phyloP scores from a whole-genome alignment of 2,329 filamentous ascomycete species.

The Sporothrix schenckii region DNA sequence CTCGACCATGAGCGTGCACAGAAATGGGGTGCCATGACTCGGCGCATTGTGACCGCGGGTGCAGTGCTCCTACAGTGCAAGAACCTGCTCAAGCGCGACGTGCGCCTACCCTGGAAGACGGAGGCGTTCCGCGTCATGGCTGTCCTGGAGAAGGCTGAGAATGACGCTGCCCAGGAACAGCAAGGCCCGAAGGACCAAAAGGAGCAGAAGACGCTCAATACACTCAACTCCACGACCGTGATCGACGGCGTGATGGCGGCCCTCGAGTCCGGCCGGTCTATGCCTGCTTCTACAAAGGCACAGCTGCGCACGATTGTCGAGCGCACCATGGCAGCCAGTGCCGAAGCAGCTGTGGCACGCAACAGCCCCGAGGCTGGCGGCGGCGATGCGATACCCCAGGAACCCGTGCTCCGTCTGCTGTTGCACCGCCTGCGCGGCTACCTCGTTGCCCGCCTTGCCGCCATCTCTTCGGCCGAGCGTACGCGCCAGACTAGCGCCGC shows the following conservation, averaged over 20 bases:
- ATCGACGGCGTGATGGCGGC: conserved; percentile 65
- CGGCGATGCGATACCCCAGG: conserved; percentile 49
- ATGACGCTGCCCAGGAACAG: conserved; percentile 43
- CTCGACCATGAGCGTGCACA: conserved; percentile 68
- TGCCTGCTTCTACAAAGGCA: conserved; percentile 63
- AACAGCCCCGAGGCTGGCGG: conserved; percentile 35
- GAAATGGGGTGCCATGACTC: conserved; percentile 58
- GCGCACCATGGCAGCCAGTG: conserved; percentile 57
- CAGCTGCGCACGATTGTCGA: conserved; percentile 62
- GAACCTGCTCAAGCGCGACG: conserved; percentile 79
- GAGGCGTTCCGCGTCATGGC: conserved; percentile 72
- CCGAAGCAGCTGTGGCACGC: conserved; percentile 47
- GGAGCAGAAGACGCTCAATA: neutral
- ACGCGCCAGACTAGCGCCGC: conserved; percentile 69
- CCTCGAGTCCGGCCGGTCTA: conserved; percentile 64
- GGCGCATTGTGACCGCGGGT: conserved; percentile 71
- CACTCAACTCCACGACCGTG: conserved; percentile 43
- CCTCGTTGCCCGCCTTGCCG: conserved; percentile 65
- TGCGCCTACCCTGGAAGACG: conserved; percentile 74
- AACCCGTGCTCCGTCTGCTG: conserved; percentile 66
- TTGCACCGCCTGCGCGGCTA: conserved; percentile 69
- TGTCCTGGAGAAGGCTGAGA: conserved; percentile 60
- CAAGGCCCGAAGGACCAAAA: conserved; percentile 34
- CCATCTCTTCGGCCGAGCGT: conserved; percentile 69
- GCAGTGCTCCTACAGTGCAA: conserved; percentile 79